Evolutionary conservation across 2,329 filamentous ascomycete genomes (phyloP).

Genomic region (Basipetospora sp.): DNA sequence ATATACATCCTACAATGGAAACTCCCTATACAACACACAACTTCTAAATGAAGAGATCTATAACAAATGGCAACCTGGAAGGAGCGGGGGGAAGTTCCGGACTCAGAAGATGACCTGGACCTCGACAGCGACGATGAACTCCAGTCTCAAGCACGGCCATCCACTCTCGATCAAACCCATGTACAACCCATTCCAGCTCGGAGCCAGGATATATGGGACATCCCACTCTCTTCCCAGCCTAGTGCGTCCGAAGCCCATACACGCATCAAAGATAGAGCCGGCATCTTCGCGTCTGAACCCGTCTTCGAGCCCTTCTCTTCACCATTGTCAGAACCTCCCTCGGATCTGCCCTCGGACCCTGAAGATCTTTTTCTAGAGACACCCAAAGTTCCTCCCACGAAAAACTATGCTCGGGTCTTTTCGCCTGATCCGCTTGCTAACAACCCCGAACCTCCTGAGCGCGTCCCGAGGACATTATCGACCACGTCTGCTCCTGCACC

Average conservation of each 20-base stretch:
- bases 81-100: slow-evolving; percentile 34
- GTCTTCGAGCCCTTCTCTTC: not conserved
- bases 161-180: not conserved
- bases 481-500: too few relatives aligned
- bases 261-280: not conserved
- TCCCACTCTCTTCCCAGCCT: slow-evolving; percentile 1
- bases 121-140: slow-evolving; percentile 23
- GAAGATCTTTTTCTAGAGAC: not conserved
- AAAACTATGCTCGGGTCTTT: not conserved
- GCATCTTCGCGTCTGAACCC: not conserved
- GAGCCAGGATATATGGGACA: slow-evolving; percentile 1
- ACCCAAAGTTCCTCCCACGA: not conserved
- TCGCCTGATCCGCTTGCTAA: slow-evolving; percentile 4
- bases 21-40: too few relatives aligned
- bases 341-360: not conserved
- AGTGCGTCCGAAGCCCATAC: not conserved
- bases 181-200: not conserved
- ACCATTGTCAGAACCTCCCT: slow-evolving; percentile 5
- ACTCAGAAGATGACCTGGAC: slow-evolving; percentile 33
- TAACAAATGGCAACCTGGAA: slow-evolving; percentile 32
- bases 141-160: slow-evolving; percentile 2
- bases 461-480: not conserved
- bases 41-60: slow-evolving; percentile 1
- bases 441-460: not conserved
- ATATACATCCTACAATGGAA: too few relatives aligned